Base-by-base conservation (phyloP, 78 protist species). In the Isochrysis galbana region DNA sequence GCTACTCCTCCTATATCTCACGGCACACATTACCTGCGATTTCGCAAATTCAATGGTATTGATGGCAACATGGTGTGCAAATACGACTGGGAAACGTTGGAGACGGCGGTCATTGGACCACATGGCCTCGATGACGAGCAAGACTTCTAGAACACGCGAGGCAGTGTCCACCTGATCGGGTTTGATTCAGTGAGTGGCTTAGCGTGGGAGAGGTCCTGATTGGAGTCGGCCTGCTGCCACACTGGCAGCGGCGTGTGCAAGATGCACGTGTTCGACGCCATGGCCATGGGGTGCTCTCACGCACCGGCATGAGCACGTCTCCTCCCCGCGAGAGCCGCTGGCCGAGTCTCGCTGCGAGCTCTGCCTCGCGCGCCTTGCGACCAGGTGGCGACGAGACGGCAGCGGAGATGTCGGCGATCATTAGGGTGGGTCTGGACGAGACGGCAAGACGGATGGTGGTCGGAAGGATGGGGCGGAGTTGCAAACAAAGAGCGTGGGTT, bases 401-500 rank as follows among this genome's bases (percentile, higher is more conserved):
- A n/a, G 88, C 91, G 47, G 74, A 38, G 17, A 95, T 42, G 55
- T 96, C 98, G 36, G 98, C 96, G 32, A 97, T 98, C 26, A 97
- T 89, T 32, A 97, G 61, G 26, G 96, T 67, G 14, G 99, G 99
- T 32, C 96, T n/a, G n/a, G n/a, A n/a, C n/a, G n/a, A n/a, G n/a
- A n/a, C n/a, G n/a, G n/a, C n/a, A n/a, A n/a, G n/a, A n/a, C n/a
- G n/a, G n/a, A n/a, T n/a, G n/a, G n/a, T n/a, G n/a, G n/a, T n/a
- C n/a, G n/a, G n/a, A n/a, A n/a, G n/a, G n/a, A n/a, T n/a, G n/a
- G n/a, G n/a, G n/a, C n/a, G n/a, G n/a, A n/a, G n/a, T n/a, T n/a
- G n/a, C n/a, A n/a, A n/a, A n/a, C n/a, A n/a, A n/a, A n/a, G n/a
- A n/a, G n/a, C n/a, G n/a, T n/a, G n/a, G n/a, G n/a, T n/a, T n/a